Evolutionary conservation across 2,329 filamentous ascomycete species (phyloP).

Genomic region (Dactylellina drechsleri): DNA sequence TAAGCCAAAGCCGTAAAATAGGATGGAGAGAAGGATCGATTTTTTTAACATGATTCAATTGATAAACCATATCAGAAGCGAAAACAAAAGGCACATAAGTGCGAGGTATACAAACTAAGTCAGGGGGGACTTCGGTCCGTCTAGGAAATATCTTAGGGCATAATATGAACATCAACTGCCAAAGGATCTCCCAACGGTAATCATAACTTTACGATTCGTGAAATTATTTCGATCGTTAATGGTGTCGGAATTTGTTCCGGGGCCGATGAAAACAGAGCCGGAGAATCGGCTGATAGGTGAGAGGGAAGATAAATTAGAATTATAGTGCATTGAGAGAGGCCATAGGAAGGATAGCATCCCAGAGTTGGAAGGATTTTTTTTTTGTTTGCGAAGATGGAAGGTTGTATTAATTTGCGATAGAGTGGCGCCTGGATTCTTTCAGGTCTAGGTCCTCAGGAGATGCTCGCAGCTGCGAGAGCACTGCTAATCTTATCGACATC

Average conservation of each 20-base stretch:
- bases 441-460: conserved; percentile 20
- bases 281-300: neutral
- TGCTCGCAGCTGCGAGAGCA: conserved; percentile 42
- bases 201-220: conserved; percentile 47
- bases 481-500: conserved; percentile 43
- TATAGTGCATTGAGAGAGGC: too few relatives aligned
- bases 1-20: too few relatives aligned
- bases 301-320: too few relatives aligned
- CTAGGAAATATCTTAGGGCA: too few relatives aligned
- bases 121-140: too few relatives aligned
- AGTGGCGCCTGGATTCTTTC: neutral
- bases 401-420: neutral
- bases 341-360: too few relatives aligned
- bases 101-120: neutral
- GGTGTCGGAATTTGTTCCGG: neutral
- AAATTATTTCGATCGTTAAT: conserved; percentile 43
- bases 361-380: too few relatives aligned
- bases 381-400: too few relatives aligned
- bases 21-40: too few relatives aligned
- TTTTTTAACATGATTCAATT: too few relatives aligned
- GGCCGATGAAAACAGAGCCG: neutral
- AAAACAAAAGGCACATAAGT: neutral
- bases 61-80: too few relatives aligned
- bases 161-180: neutral
- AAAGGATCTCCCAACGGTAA: conserved; percentile 27